These are phyloP conservation scores for Recurvomyces mirabilis DNA, from an alignment of 495 filamentous ascomycete genomes.

Conservation along the genomic window DNA sequence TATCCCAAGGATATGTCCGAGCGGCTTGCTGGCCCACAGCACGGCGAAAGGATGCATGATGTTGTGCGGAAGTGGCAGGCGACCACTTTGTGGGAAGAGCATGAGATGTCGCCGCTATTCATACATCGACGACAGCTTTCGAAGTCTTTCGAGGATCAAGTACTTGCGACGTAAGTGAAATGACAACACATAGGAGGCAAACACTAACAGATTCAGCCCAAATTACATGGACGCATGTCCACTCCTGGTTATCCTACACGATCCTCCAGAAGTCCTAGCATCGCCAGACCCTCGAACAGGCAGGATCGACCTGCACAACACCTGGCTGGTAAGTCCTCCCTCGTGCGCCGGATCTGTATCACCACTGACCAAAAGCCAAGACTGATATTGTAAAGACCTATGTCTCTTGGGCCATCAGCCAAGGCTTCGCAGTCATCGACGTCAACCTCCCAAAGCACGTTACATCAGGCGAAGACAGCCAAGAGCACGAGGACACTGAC, in stretches of 20 bases:
- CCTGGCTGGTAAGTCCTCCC: slow-evolving; percentile 59
- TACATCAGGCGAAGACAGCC: slow-evolving; percentile 32
- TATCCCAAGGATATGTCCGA: slow-evolving; percentile 38
- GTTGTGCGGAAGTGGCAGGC: slow-evolving; percentile 64
- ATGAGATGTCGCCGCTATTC: slow-evolving; percentile 62
- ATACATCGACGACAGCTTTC: slow-evolving; percentile 61
- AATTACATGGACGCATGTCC: slow-evolving; percentile 43
- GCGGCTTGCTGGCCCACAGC: slow-evolving; percentile 13
- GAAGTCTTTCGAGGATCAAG: slow-evolving; percentile 75
- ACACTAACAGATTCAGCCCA: slow-evolving; percentile 30
- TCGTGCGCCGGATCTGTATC: slow-evolving; percentile 8
- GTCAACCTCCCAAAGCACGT: slow-evolving; percentile 74
- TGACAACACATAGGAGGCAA: neutral
- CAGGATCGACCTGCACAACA: slow-evolving; percentile 67
- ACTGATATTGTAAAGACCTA: slow-evolving; percentile 68
- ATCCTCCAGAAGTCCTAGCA: slow-evolving; percentile 57
- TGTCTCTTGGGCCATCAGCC: slow-evolving; percentile 63
- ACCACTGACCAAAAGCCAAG: slow-evolving; percentile 39
- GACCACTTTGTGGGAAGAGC: slow-evolving; percentile 53
- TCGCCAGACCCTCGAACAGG: slow-evolving; percentile 57
- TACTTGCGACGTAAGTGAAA: slow-evolving; percentile 62
- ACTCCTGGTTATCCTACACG: slow-evolving; percentile 64
- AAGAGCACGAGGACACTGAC: slow-evolving; percentile 30
- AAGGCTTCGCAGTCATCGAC: slow-evolving; percentile 73
- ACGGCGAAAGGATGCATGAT: slow-evolving; percentile 50